phyloP scores from a whole-genome alignment of 2,329 filamentous ascomycete genomes.

The Colletotrichum sp. region DNA sequence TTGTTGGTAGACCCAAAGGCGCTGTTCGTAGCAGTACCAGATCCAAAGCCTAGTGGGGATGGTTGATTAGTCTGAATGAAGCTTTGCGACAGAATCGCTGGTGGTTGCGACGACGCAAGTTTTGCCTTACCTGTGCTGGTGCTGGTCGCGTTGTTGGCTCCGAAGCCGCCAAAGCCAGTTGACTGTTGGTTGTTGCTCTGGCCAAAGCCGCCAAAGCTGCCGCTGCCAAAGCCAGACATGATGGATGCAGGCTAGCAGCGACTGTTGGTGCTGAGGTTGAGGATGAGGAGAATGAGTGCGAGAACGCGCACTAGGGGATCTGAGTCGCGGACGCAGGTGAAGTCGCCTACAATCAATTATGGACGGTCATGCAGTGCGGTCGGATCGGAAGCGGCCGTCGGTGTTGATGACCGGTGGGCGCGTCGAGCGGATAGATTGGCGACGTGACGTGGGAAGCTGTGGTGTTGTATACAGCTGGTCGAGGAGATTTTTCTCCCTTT shows the following conservation, averaged over 20 bases:
- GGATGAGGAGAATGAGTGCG: neutral
- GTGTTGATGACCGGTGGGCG: constrained; percentile 3
- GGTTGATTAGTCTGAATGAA: constrained; percentile 5
- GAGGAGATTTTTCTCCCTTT: constrained; percentile 10
- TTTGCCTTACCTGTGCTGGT: constrained; percentile 56
- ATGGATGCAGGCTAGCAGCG: constrained; percentile 20
- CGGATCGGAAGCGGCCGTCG: neutral
- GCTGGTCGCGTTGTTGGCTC: constrained; percentile 36
- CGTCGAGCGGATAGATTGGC: constrained; percentile 1
- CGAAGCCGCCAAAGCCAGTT: constrained; percentile 63
- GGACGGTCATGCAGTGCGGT: constrained; percentile 10
- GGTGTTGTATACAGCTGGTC: neutral
- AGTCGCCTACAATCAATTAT: constrained; percentile 14
- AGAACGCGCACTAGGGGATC: neutral
- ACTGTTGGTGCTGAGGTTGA: neutral
- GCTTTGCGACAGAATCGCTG: neutral
- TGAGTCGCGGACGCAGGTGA: neutral
- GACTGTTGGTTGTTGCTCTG: constrained; percentile 54
- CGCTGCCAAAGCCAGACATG: constrained; percentile 60
- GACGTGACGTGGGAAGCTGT: constrained; percentile 6
- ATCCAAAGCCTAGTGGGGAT: constrained; percentile 40
- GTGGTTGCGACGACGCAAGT: neutral
- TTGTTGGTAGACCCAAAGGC: constrained; percentile 49
- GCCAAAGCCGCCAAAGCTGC: constrained; percentile 62
- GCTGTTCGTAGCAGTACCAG: constrained; percentile 35